phyloP scores from a whole-genome alignment of 1,284 basidiomycete genomes.

The Cronartium ribicola region DNA sequence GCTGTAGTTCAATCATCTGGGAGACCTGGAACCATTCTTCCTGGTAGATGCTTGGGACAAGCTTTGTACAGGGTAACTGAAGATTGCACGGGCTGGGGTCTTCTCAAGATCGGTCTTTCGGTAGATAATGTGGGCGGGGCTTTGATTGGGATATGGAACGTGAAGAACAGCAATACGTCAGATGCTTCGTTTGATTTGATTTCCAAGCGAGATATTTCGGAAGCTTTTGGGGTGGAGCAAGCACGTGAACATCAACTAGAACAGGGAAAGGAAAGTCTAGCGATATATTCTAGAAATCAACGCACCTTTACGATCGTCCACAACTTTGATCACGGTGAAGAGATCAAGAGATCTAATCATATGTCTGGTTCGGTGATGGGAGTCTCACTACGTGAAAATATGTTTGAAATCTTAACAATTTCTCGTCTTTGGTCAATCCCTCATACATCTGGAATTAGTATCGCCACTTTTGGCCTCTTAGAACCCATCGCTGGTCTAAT shows the following conservation, averaged over 20 bases:
- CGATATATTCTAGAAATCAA: not conserved
- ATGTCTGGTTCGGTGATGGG: not conserved
- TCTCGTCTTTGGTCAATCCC: not conserved
- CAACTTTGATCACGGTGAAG: not conserved
- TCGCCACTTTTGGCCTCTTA: not conserved
- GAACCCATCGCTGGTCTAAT: not conserved
- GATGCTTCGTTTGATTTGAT: constrained; percentile 2
- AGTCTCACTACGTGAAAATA: not conserved
- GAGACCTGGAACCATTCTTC: not conserved
- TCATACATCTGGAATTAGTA: not conserved
- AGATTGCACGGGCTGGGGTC: constrained; percentile 7
- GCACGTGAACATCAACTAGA: not conserved
- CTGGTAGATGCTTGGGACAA: constrained; percentile 11
- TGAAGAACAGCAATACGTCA: not conserved
- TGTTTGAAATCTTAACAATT: not conserved
- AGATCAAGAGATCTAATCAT: not conserved
- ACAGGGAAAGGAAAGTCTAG: not conserved
- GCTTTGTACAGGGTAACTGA: not conserved
- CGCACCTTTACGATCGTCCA: not conserved
- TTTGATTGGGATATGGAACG: constrained; percentile 34
- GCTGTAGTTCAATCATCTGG: constrained; percentile 10
- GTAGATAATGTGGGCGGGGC: not conserved
- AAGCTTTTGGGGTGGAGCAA: not conserved
- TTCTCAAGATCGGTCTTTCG: constrained; percentile 15
- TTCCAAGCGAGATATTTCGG: constrained; percentile 16